Conservation (phyloP, 768 basidiomycete species). For the Megacollybia marginata region DNA sequence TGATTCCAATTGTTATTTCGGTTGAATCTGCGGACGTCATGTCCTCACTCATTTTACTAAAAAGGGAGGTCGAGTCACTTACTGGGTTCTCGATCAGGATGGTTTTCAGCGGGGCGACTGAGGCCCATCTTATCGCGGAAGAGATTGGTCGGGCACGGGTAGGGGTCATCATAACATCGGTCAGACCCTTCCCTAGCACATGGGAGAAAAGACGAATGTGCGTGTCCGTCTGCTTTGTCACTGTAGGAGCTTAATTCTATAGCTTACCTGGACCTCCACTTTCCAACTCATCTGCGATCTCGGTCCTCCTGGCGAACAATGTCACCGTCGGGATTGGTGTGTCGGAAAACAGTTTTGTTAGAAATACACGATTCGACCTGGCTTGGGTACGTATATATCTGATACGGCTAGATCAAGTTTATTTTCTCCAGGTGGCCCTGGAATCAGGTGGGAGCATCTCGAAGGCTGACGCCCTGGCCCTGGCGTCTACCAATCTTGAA, state of each 20-base stretch:
- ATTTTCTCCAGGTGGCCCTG: constrained; percentile 8
- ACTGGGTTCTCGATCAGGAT: constrained; percentile 34
- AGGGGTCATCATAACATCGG: constrained; percentile 62
- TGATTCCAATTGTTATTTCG: constrained; percentile 52
- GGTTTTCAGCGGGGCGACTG: constrained; percentile 50
- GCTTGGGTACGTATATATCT: constrained; percentile 52
- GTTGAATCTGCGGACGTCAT: constrained; percentile 66
- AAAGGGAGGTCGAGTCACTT: constrained; percentile 48
- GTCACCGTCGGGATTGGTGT: constrained; percentile 66
- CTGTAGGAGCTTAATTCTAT: background rate
- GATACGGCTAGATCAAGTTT: background rate
- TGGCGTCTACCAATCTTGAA: constrained; percentile 28
- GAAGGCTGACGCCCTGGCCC: constrained; percentile 27
- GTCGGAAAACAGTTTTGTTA: constrained; percentile 49
- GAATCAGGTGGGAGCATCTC: constrained; percentile 23
- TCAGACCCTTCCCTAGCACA: constrained; percentile 56
- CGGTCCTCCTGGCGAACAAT: constrained; percentile 49
- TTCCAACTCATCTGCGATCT: constrained; percentile 44
- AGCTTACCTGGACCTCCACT: constrained; percentile 38
- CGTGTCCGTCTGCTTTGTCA: constrained; percentile 9
- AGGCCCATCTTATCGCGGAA: constrained; percentile 67
- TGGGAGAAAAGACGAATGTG: constrained; percentile 66
- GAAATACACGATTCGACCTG: constrained; percentile 66
- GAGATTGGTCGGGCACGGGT: constrained; percentile 61
- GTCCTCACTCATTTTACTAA: constrained; percentile 55